Evolutionary conservation across 306 rosid genomes (phyloP).

Genomic region (Trifolium subterraneum): DNA sequence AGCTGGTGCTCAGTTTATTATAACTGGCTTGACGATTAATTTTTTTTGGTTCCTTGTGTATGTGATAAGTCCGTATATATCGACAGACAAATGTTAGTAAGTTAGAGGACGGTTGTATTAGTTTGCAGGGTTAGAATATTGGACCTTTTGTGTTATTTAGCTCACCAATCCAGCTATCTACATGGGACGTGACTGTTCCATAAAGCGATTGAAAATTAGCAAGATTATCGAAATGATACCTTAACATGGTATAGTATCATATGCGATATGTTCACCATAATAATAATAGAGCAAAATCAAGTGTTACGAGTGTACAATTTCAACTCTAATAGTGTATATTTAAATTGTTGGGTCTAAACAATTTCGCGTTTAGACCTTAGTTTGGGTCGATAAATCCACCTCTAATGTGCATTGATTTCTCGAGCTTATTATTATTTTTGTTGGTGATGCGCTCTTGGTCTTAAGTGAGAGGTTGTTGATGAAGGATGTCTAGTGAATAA

Average conservation of each 20-base stretch:
- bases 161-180: not conserved
- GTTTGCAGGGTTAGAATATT: not conserved
- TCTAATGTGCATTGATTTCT: not conserved
- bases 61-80: not conserved
- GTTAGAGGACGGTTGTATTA: not conserved
- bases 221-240: not conserved
- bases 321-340: no score
- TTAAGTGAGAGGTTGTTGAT: no score
- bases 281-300: no score
- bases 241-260: not conserved
- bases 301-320: no score
- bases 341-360: not conserved
- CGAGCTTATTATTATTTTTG: not conserved
- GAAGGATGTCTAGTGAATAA: no score
- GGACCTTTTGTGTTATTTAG: not conserved
- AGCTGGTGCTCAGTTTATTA: constrained; percentile 22
- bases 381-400: not conserved
- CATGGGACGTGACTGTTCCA: not conserved
- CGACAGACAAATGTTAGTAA: no score
- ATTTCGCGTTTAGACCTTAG: not conserved
- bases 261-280: not conserved
- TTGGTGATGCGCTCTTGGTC: no score
- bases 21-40: constrained; percentile 1
- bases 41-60: not conserved
- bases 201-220: not conserved